These are phyloP conservation scores for Magnolia sinica DNA, from an alignment of 164 flowering plant genomes.

Conservation along the genomic window DNA sequence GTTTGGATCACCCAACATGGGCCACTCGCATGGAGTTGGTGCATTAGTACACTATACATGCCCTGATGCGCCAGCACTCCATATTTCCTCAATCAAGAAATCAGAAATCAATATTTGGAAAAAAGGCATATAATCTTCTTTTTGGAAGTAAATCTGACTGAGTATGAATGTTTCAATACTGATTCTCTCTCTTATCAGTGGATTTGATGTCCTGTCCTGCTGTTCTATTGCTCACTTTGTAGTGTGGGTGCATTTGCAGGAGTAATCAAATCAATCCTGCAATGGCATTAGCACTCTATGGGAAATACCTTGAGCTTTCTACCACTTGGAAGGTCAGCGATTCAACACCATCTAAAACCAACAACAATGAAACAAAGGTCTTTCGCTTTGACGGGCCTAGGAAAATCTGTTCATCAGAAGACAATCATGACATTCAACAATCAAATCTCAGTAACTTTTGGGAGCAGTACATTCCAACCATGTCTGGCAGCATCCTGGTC, in stretches of 20 bases:
- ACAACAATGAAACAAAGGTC: conserved; percentile 1
- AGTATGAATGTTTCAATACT: not conserved
- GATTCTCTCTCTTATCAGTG: too few species aligned
- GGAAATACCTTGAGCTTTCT: conserved; percentile 27
- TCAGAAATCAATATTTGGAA: not conserved
- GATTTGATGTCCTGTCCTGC: not conserved
- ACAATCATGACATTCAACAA: not conserved
- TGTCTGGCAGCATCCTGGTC: conserved; percentile 19
- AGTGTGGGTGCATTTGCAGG: conserved; percentile 9
- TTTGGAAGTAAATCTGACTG: not conserved
- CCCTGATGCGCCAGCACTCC: not conserved
- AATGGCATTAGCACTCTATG: conserved; percentile 25
- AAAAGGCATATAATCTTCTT: not conserved
- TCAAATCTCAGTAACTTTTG: conserved; percentile 15
- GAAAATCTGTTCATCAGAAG: conserved; percentile 17
- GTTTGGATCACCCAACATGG: too few species aligned
- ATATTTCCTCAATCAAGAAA: not conserved
- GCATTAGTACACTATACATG: not conserved
- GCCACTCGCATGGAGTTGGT: not conserved
- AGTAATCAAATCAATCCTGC: conserved; percentile 18
- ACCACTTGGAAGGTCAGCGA: conserved; percentile 21
- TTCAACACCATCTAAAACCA: not conserved
- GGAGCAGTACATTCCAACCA: conserved; percentile 26
- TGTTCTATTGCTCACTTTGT: not conserved
- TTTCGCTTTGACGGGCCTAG: conserved; percentile 23